phyloP scores from a whole-genome alignment of 176 grass and related monocot species.

The Carex scoparia region DNA sequence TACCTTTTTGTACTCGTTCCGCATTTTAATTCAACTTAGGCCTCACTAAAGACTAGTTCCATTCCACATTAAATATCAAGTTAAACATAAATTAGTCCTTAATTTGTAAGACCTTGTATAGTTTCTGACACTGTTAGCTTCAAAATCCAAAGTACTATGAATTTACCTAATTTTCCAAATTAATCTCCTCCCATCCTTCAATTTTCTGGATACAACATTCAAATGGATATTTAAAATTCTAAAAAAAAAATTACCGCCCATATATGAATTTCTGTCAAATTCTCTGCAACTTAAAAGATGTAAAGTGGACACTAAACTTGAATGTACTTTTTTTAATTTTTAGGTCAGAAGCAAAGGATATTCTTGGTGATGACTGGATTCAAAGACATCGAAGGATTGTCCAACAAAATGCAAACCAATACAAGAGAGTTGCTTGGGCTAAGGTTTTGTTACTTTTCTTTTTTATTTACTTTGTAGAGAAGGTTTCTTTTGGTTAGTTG shows the following conservation, averaged over 20 bases:
- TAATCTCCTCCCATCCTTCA: neutral
- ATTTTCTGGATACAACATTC: neutral
- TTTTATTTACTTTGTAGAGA: slow-evolving; percentile 26
- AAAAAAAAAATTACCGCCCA: neutral
- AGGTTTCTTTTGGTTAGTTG: slow-evolving; percentile 17
- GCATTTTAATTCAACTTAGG: neutral
- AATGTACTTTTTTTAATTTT: neutral
- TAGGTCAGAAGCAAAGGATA: slow-evolving; percentile 89
- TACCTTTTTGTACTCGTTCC: slow-evolving; percentile 1
- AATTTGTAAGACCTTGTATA: neutral
- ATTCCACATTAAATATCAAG: neutral
- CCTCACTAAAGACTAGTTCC: neutral
- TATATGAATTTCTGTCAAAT: neutral
- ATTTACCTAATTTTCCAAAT: neutral
- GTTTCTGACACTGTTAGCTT: slow-evolving; percentile 5
- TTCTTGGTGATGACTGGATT: slow-evolving; percentile 86
- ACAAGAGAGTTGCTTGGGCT: slow-evolving; percentile 74
- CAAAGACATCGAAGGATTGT: slow-evolving; percentile 71
- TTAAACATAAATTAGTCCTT: neutral
- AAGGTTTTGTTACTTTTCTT: slow-evolving; percentile 44
- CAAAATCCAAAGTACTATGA: neutral
- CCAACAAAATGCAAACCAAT: slow-evolving; percentile 78
- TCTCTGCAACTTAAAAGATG: neutral
- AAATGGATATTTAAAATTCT: neutral
- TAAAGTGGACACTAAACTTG: neutral